These are phyloP conservation scores for Phytopythium mirpurense DNA, from an alignment of 352 stramenopile genomes.

Conservation along the genomic window DNA sequence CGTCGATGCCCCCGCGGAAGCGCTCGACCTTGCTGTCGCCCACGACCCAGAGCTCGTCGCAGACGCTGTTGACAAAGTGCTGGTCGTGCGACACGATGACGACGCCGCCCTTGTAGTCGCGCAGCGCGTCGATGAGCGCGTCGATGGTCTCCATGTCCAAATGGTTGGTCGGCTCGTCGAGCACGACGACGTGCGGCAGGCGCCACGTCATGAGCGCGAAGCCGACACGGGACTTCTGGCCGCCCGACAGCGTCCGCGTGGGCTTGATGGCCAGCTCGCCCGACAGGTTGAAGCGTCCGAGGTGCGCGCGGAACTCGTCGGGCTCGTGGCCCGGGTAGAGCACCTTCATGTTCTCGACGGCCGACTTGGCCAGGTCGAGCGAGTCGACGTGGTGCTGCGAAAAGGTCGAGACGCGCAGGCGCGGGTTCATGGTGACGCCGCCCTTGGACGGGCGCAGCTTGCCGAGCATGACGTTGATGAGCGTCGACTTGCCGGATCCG, in stretches of 20 bases:
- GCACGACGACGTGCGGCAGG: constrained; percentile 94
- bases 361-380: constrained; percentile 89
- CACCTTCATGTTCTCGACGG: constrained; percentile 89
- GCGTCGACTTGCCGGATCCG: constrained; percentile 92
- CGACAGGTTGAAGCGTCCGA: constrained; percentile 96
- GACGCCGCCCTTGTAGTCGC: constrained; percentile 95
- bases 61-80: constrained; percentile 97
- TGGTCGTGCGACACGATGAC: constrained; percentile 98
- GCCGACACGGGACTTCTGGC: constrained; percentile 92
- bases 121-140: constrained; percentile 93
- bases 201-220: constrained; percentile 95
- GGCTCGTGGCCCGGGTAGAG: constrained; percentile 82
- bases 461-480: constrained; percentile 97
- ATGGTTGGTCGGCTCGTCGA: constrained; percentile 97
- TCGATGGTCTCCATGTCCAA: constrained; percentile 92
- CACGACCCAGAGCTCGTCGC: constrained; percentile 91
- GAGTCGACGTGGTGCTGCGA: constrained; percentile 96
- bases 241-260: constrained; percentile 93
- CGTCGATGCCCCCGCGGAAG: constrained; percentile 73
- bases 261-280: constrained; percentile 93
- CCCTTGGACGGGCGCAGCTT: constrained; percentile 87
- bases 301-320: constrained; percentile 91
- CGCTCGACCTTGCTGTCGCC: constrained; percentile 67
- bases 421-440: constrained; percentile 87
- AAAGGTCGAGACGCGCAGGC: constrained; percentile 94